Evolutionary conservation across 208 protist genomes (phyloP).

Genomic region (Leishmania tropica): DNA sequence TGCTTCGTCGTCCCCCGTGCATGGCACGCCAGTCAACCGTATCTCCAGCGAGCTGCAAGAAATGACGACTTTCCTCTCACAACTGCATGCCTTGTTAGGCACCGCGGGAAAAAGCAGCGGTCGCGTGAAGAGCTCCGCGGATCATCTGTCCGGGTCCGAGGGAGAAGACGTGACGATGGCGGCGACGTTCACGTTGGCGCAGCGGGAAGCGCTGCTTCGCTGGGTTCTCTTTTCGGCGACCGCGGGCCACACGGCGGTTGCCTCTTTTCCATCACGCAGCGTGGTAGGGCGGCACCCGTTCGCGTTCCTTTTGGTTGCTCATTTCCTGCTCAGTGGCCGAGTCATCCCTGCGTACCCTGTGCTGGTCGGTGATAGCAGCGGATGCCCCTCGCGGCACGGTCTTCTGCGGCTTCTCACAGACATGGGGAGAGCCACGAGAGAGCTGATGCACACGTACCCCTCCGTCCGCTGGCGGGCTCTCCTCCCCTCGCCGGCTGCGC

Average conservation of each 20-base stretch:
- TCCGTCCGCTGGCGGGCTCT: constrained; percentile 11
- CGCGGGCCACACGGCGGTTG: neutral
- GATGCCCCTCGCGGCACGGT: neutral
- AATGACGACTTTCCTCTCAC: constrained; percentile 1
- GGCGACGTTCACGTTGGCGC: neutral
- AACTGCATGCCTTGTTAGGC: constrained; percentile 4
- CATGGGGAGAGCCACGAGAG: constrained; percentile 11
- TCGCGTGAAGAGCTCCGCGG: neutral
- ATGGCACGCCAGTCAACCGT: neutral
- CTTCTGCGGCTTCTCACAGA: constrained; percentile 8
- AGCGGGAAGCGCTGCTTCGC: constrained; percentile 26
- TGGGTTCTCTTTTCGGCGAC: constrained; percentile 20
- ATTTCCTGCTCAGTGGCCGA: constrained; percentile 17
- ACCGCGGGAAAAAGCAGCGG: neutral
- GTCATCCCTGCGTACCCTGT: constrained; percentile 17
- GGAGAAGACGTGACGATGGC: neutral
- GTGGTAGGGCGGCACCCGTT: constrained; percentile 19
- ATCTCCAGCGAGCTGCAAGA: neutral
- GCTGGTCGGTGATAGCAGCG: neutral
- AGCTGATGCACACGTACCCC: constrained; percentile 35
- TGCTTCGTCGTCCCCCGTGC: neutral
- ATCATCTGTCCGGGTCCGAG: neutral
- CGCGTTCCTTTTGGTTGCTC: constrained; percentile 21
- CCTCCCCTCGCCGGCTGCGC: neutral
- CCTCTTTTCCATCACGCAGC: neutral